Evolutionary conservation across 495 filamentous ascomycete species (phyloP).

Genomic region (Niebla homalea): DNA sequence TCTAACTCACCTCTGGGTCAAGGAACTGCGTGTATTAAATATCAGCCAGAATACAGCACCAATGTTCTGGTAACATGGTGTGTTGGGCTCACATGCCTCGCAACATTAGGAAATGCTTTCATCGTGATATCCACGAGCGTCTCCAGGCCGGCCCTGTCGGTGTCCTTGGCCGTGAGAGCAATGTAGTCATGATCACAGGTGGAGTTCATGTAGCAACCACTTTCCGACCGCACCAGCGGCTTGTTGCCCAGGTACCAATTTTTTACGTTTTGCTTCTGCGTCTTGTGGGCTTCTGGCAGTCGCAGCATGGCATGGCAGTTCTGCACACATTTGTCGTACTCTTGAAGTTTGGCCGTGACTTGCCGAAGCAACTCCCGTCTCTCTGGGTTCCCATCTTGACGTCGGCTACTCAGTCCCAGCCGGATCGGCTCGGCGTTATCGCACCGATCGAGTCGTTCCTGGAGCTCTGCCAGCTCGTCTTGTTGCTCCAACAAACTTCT

Average conservation of each 20-base stretch:
- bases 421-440: constrained; percentile 12
- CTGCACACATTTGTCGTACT: background rate
- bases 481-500: constrained; percentile 21
- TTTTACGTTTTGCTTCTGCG: background rate
- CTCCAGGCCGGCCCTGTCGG: background rate
- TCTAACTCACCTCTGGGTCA: too few relatives aligned
- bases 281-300: background rate
- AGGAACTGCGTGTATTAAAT: too few relatives aligned
- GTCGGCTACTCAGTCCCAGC: background rate
- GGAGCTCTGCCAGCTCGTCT: constrained; percentile 18
- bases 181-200: background rate
- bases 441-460: constrained; percentile 18
- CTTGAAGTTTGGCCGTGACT: background rate
- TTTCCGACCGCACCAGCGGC: background rate
- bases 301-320: background rate
- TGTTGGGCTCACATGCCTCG: background rate
- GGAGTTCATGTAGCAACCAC: background rate
- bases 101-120: background rate
- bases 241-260: background rate
- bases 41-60: background rate
- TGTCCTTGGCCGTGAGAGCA: background rate
- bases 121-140: constrained; percentile 1
- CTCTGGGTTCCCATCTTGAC: background rate
- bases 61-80: background rate
- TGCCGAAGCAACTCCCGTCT: background rate